Evolutionary conservation across 2,329 filamentous ascomycete genomes (phyloP).

Genomic region (Xylariaceae sp.): DNA sequence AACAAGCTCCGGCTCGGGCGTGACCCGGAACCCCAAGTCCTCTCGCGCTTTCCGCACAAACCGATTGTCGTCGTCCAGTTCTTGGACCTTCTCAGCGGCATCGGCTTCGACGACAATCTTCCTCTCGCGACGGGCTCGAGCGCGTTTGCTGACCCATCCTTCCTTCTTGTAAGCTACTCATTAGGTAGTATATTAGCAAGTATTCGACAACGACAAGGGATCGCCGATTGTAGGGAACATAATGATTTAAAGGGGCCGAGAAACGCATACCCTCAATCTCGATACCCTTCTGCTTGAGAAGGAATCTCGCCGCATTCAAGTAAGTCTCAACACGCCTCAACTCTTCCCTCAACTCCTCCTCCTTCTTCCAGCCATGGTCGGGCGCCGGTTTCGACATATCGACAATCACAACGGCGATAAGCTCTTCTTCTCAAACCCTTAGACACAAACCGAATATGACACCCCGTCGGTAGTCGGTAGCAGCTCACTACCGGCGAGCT

Average conservation of each 20-base stretch:
- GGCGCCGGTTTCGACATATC: constrained; percentile 6
- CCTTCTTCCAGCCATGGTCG: not conserved
- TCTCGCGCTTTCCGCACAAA: too few relatives aligned
- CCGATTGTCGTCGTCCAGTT: too few relatives aligned
- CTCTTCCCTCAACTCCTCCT: constrained; percentile 1
- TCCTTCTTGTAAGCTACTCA: constrained; percentile 5
- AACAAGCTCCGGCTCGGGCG: too few relatives aligned
- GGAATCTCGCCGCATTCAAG: constrained; percentile 5
- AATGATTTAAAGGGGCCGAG: not conserved
- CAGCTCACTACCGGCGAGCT: too few relatives aligned
- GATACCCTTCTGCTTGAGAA: constrained; percentile 8
- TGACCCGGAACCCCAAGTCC: too few relatives aligned
- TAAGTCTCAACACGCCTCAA: constrained; percentile 8
- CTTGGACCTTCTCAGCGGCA: too few relatives aligned
- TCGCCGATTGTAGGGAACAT: too few relatives aligned
- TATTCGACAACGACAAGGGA: not conserved
- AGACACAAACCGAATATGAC: too few relatives aligned
- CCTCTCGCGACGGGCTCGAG: constrained; percentile 6
- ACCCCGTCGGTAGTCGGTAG: too few relatives aligned
- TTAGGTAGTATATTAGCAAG: constrained; percentile 3
- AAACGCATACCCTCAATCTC: constrained; percentile 11
- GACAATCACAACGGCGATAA: not conserved
- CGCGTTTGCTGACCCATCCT: constrained; percentile 15
- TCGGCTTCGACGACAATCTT: not conserved
- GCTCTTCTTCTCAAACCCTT: too few relatives aligned